Conservation (phyloP, 352 stramenopile species). For the Phytopythium ostracodes region DNA sequence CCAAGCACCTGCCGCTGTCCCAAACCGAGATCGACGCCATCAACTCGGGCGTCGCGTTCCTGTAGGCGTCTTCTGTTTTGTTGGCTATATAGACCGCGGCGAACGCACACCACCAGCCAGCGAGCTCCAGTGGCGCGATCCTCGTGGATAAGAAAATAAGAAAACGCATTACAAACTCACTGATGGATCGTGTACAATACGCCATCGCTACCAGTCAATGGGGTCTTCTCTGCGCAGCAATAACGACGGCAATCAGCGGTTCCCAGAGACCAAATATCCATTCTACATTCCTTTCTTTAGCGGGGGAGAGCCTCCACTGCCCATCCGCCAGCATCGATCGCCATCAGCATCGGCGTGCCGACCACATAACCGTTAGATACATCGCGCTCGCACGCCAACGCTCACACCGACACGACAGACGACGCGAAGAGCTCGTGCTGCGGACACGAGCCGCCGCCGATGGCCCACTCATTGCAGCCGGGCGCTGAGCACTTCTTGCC, state of each 20-base stretch:
- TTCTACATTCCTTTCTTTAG: not conserved
- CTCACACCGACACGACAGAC: slow-evolving; percentile 52
- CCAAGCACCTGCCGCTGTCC: slow-evolving; percentile 66
- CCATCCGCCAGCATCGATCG: too few species aligned
- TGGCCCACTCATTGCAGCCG: slow-evolving; percentile 67
- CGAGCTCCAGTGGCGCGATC: not conserved
- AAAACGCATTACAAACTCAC: slow-evolving; percentile 9
- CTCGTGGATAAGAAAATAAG: slow-evolving; percentile 21
- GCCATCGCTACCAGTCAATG: too few species aligned
- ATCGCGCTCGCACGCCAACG: not conserved
- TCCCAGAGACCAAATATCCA: not conserved
- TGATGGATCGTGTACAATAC: too few species aligned
- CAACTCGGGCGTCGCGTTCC: slow-evolving; percentile 74
- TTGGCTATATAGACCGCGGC: not conserved
- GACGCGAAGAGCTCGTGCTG: slow-evolving; percentile 54
- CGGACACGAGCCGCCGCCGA: slow-evolving; percentile 59
- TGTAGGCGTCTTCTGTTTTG: slow-evolving; percentile 27
- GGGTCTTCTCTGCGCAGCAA: not conserved
- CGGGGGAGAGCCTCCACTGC: not conserved
- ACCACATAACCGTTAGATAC: not conserved
- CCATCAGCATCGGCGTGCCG: not conserved
- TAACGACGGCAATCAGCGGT: too few species aligned
- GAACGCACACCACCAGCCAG: too few species aligned
- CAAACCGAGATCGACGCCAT: slow-evolving; percentile 67
- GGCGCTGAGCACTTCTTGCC: slow-evolving; percentile 68